Evolutionary conservation across 2,329 filamentous ascomycete genomes (phyloP).

Genomic region (Curvularia hawaiiensis): DNA sequence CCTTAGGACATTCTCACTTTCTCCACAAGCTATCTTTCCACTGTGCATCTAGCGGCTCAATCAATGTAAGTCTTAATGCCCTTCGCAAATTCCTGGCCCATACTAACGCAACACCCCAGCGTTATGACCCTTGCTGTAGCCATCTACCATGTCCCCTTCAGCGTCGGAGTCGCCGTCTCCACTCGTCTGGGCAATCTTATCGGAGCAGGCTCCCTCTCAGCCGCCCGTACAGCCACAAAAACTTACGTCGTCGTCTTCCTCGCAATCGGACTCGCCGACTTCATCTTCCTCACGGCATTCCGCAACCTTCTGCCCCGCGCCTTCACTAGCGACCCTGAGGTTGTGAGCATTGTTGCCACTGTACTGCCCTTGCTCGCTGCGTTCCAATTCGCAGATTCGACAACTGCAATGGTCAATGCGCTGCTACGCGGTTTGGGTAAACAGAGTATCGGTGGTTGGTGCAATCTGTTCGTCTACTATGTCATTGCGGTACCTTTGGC

Average conservation of each 20-base stretch:
- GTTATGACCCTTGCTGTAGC: slow-evolving; percentile 44
- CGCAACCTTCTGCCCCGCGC: slow-evolving; percentile 41
- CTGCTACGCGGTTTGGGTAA: slow-evolving; percentile 46
- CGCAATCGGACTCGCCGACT: slow-evolving; percentile 44
- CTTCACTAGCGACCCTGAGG: slow-evolving; percentile 45
- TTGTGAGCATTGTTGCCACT: slow-evolving; percentile 39
- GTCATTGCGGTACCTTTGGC: slow-evolving; percentile 46
- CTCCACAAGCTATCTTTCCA: slow-evolving; percentile 77
- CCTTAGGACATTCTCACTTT: slow-evolving; percentile 62
- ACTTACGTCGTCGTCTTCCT: slow-evolving; percentile 43
- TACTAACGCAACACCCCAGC: slow-evolving; percentile 16
- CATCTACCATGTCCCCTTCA: slow-evolving; percentile 51
- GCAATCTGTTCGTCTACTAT: slow-evolving; percentile 48
- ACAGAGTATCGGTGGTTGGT: slow-evolving; percentile 48
- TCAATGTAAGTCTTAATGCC: slow-evolving; percentile 14
- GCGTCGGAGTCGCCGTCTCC: slow-evolving; percentile 46
- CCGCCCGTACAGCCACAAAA: slow-evolving; percentile 42
- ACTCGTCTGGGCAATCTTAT: slow-evolving; percentile 49
- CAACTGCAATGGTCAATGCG: slow-evolving; percentile 45
- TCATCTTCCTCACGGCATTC: slow-evolving; percentile 35
- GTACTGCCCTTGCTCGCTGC: slow-evolving; percentile 45
- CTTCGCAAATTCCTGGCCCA: not conserved
- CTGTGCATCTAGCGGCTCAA: slow-evolving; percentile 84
- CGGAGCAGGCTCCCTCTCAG: slow-evolving; percentile 42
- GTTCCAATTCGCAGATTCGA: slow-evolving; percentile 48